Percentiles rank a stretch among this genome's conserved stretches.
phyloP scores from a whole-genome alignment of 75 land plant species.

The Pinus tabuliformis region DNA sequence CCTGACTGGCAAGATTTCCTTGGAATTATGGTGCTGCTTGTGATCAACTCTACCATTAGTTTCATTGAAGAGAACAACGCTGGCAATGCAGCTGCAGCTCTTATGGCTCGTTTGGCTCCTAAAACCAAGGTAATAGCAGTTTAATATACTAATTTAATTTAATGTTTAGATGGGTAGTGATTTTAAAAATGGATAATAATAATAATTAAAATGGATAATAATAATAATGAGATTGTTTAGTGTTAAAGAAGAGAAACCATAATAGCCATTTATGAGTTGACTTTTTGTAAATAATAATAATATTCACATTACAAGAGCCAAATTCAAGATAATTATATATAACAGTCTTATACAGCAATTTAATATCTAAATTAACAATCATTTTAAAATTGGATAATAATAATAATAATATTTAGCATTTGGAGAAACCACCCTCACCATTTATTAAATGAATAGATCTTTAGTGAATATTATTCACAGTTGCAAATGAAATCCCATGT shows the following conservation, averaged over 20 bases:
- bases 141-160: too few species aligned
- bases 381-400: too few species aligned
- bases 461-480: not conserved
- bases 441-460: too few species aligned
- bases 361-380: too few species aligned
- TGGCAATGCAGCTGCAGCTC: conserved; percentile 68
- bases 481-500: not conserved
- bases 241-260: too few species aligned
- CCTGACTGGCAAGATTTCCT: conserved; percentile 65
- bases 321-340: conserved; percentile 41
- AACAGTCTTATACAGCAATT: too few species aligned
- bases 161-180: too few species aligned
- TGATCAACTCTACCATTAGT: conserved; percentile 67
- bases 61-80: conserved; percentile 73
- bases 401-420: too few species aligned
- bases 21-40: conserved; percentile 50
- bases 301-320: conserved; percentile 18
- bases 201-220: too few species aligned
- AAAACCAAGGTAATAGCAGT: conserved; percentile 74
- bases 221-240: too few species aligned
- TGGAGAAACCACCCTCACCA: too few species aligned
- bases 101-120: conserved; percentile 69
- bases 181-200: too few species aligned
- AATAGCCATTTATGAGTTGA: conserved; percentile 67
- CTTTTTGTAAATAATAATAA: not conserved